Percentiles rank a stretch among this genome's conserved stretches.
Evolutionary conservation across 768 basidiomycete genomes (phyloP).

Genomic region (Panellus pusillus): DNA sequence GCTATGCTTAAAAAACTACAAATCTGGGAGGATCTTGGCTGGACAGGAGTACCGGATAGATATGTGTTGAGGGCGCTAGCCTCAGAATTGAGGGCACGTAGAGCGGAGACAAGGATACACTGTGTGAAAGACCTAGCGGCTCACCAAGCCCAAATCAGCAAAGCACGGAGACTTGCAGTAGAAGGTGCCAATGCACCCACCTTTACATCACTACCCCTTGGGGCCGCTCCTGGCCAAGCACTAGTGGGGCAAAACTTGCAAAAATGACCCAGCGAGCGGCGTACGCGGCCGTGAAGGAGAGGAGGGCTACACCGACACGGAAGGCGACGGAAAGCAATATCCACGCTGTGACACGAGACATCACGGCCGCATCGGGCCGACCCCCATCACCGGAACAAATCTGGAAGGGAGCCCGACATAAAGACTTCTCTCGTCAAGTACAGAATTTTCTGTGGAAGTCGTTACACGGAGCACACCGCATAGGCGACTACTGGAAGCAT

Average conservation of each 20-base stretch:
- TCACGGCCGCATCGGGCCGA: neutral
- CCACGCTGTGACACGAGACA: neutral
- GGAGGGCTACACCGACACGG: neutral
- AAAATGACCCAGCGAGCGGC: neutral
- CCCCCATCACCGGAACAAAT: neutral
- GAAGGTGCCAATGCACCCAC: too few relatives aligned
- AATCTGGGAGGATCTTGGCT: constrained; percentile 6
- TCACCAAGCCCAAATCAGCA: too few relatives aligned
- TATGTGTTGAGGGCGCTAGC: neutral
- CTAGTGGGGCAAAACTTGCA: too few relatives aligned
- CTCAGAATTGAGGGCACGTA: neutral
- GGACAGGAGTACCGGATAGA: neutral
- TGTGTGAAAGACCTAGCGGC: too few relatives aligned
- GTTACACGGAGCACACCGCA: constrained; percentile 1
- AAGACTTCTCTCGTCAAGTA: neutral
- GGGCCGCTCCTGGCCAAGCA: too few relatives aligned
- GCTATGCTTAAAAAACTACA: too few relatives aligned
- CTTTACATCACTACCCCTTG: too few relatives aligned
- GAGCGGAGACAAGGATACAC: neutral
- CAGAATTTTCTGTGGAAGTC: constrained; percentile 10
- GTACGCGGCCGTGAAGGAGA: neutral
- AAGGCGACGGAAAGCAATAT: neutral
- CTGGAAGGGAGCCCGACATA: neutral
- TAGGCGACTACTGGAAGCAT: constrained; percentile 12
- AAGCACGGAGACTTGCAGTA: too few relatives aligned